Evolutionary conservation across 768 basidiomycete species (phyloP), one percentile per base, ranked within the genome.

Genomic region (Coprinopsis strossmayeri): DNA sequence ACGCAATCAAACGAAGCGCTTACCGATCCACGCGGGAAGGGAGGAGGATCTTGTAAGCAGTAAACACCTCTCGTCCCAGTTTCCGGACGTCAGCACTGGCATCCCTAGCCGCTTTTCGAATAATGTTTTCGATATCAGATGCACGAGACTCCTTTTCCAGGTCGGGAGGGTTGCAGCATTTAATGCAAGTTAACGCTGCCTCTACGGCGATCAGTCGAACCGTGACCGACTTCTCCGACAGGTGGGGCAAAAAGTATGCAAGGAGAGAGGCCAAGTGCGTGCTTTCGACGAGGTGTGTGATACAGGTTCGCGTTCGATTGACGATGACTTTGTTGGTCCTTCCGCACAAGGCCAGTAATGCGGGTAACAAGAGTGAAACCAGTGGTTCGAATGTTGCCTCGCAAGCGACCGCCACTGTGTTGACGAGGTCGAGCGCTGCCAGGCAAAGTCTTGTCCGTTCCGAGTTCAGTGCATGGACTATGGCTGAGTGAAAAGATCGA

Each of bases 261-360:
- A 90, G 64, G 49, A 91, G 72, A 10, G 73, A 62, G 1, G 86
- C 77, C 9, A 83, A 73, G 52, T 86, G 87, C 0, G 87, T 84
- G 39, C 73, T 62, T 55, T 86, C 79, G 37, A 91, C 73, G 50
- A 90, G 74, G 20, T 71, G 58, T 34, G 75, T 60, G 35, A 91
- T 74, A 55, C 79, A 81, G 0, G 71, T 60, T 51, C 73, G 77
- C 1, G 86, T 83, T 26, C 88, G 83, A 35, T 71, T 74, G 55
- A 81, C 66, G 57, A 87, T 78, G 40, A 92, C 78, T 63, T 90
- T 92, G 72, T 86, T 91, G 17, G 89, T 74, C 18, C 87, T 79
- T 15, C 78, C 71, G 53, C 86, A 88, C 20, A 90, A 66, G 1
- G 68, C 64, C 11, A 93, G 68, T 17, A 93, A 68, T 5, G 79